Evolutionary conservation across 2,329 filamentous ascomycete genomes (phyloP).

Genomic region (Colletotrichum sp.): DNA sequence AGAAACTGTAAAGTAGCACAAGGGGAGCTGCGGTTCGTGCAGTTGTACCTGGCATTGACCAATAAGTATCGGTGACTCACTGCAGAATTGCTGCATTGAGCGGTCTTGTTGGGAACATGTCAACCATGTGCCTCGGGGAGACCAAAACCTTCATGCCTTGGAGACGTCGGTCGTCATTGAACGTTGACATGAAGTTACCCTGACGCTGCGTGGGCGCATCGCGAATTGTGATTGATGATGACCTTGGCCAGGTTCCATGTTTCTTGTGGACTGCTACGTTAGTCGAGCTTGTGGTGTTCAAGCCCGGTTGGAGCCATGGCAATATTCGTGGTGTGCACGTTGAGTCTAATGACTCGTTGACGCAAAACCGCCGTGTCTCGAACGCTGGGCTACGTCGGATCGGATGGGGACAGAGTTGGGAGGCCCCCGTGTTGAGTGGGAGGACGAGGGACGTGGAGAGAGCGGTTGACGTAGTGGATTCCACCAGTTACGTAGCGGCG

Average conservation of each 20-base stretch:
- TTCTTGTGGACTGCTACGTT: not conserved
- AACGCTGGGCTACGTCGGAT: constrained; percentile 3
- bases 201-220: not conserved
- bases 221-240: not conserved
- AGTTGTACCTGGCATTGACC: not conserved
- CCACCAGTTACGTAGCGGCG: constrained; percentile 7
- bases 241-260: not conserved
- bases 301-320: not conserved
- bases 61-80: not conserved
- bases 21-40: not conserved
- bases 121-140: not conserved
- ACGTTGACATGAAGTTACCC: not conserved
- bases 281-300: not conserved
- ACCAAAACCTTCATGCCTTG: not conserved
- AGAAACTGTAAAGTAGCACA: not conserved
- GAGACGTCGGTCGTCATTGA: not conserved
- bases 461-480: constrained; percentile 10
- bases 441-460: not conserved
- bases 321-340: not conserved
- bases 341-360: constrained; percentile 10
- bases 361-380: not conserved
- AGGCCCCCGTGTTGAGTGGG: not conserved
- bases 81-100: not conserved
- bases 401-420: not conserved
- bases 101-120: not conserved